Base-by-base conservation (phyloP, 306 rosid genomes). In the Malus asiatica region DNA sequence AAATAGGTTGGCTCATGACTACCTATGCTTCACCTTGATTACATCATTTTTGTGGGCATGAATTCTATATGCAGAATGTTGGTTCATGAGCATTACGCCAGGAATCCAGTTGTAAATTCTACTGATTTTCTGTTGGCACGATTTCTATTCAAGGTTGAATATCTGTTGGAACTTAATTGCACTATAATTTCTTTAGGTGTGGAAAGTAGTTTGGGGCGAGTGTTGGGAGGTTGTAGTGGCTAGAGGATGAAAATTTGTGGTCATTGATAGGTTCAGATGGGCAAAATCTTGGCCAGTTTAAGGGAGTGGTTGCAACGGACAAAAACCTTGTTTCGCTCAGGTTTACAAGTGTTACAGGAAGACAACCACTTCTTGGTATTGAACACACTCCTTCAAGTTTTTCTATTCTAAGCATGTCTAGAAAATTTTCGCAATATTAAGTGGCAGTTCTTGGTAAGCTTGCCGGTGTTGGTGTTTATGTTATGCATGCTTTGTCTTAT, bases 231-330 rank as follows among this genome's bases (percentile, higher is more conserved):
- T 76, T 90, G 81, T 92, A 92, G 62, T 92, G 97, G 98, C 78
- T 83, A 82, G 87, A 86, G 73, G 89, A 80, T 78, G 88, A 89
- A 66, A 86, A 88, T 72, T 73, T 85, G 29, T 95, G 97, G 98
- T 87, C 87, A 78, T 64, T 92, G 84, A 85, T 61, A 63, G 96
- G 88, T 59, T 79, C 78, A 69, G 87, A 90, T 63, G 97, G 96
- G 44, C 89, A 86, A 74, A 79, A 81, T 82, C 88, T 95, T 63
- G 98, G 97, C 81, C 93, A 74, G 11, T 95, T 90, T 79, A 86
- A 85, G 82, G 97, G 93, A 25, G 84, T 95, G 67, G 90, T 95
- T 72, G 93, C 93, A 68, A 86, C 98, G 59, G 98, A 92, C 82
- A 95, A 92, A 83, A 95, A 79, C 73, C 77, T 92, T 72, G 89